Evolutionary conservation across 352 stramenopile genomes (phyloP), one percentile per base, ranked within the genome.

Genomic region (Aphanomyces cochlioides): DNA sequence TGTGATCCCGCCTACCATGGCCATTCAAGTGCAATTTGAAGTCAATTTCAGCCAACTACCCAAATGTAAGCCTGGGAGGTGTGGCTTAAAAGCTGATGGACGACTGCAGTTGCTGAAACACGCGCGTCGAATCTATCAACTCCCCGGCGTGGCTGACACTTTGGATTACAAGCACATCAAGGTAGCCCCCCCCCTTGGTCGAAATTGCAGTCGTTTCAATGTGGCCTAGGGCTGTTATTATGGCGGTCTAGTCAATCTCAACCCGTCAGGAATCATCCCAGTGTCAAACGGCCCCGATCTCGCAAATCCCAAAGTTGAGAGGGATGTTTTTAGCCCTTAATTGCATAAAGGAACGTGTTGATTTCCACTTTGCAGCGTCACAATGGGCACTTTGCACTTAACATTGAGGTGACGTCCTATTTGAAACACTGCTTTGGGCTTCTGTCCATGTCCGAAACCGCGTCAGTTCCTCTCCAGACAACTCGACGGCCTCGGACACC

Each of bases 1-100:
- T 98, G 98, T 69, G 95, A 98, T 78, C 89, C 96, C 60, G 90
- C 98, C 1, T 98, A 98, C 77, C 72, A 75, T 39, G 75, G 81
- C 47, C 79, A 86, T 89, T 88, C 74, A 89, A 90, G 77, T 87
- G 79, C 67, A 98, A 97, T 79, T 91, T 83, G 41, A 86, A 85
- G 37, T 78, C 78, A 15, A 83, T 98, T 38, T 54, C 69, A 3
- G 56, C 75, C 28, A 79, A 95, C 56, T 97, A 93, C 67, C 82
- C 83, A 45, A 90, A 93, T 70, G 75, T 98, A 28, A n/a, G 43
- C 2, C 43, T 12, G 10, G 10, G 2, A n/a, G 2, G 1, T 50
- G 43, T 1, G 43, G 2, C 17, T 12, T 50, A 3, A n/a, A 50
- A 17, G n/a, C n/a, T 21, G 3, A 50, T 67, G 21, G 64, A 59